phyloP scores from a whole-genome alignment of 2,329 filamentous ascomycete genomes.

The Ophiocordyceps sinensis region DNA sequence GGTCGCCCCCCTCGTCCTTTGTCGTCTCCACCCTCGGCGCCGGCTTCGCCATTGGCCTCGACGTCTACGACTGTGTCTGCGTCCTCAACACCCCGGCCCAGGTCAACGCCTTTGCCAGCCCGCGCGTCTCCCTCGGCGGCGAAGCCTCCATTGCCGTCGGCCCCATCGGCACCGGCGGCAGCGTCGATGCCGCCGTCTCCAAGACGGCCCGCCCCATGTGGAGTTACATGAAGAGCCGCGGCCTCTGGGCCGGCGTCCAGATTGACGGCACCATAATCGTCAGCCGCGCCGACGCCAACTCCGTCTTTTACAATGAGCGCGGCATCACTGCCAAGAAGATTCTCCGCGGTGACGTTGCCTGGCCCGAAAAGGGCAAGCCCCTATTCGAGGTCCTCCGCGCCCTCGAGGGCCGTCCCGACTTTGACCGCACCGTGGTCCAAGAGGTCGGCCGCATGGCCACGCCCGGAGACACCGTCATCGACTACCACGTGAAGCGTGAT shows the following conservation, averaged over 20 bases:
- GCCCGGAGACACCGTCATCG: conserved; percentile 6
- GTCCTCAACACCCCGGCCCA: conserved; percentile 58
- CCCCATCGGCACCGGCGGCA: conserved; percentile 44
- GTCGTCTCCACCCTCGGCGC: conserved; percentile 55
- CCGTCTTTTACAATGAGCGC: conserved; percentile 55
- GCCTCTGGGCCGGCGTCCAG: conserved; percentile 65
- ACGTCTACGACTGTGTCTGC: conserved; percentile 65
- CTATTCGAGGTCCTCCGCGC: conserved; percentile 24
- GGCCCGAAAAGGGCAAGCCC: conserved; percentile 22
- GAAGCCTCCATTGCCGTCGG: conserved; percentile 53
- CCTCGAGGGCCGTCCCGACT: conserved; percentile 18
- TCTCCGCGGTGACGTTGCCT: conserved; percentile 21
- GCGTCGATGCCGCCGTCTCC: conserved; percentile 27
- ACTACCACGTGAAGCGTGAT: conserved; percentile 17
- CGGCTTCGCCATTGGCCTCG: conserved; percentile 57
- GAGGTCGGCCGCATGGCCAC: conserved; percentile 10
- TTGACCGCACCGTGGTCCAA: conserved; percentile 12
- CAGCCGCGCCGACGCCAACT: conserved; percentile 64
- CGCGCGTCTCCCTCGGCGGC: conserved; percentile 53
- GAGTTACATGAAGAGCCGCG: conserved; percentile 70
- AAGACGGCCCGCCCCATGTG: conserved; percentile 46
- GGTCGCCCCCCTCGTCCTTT: conserved; percentile 62
- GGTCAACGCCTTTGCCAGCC: conserved; percentile 50
- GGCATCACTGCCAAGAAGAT: conserved; percentile 22
- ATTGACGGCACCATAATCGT: conserved; percentile 71